Evolutionary conservation across 495 filamentous ascomycete genomes (phyloP).

Genomic region (Neurospora sp.): DNA sequence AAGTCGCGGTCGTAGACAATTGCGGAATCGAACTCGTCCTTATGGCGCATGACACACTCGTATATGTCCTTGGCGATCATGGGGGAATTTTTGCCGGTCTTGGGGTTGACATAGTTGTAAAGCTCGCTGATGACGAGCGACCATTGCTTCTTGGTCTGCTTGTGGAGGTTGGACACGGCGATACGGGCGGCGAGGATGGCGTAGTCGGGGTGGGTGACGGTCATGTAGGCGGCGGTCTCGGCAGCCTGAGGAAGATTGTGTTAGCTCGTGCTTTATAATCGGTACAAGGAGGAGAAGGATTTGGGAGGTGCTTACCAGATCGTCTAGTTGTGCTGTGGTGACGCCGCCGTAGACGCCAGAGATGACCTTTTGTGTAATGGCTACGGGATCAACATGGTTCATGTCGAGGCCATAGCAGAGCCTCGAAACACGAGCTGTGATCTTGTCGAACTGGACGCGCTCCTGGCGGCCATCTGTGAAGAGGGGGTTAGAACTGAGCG

Average conservation of each 20-base stretch:
- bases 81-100: slow-evolving; percentile 70
- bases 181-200: slow-evolving; percentile 98
- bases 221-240: slow-evolving; percentile 99
- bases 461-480: slow-evolving; percentile 91
- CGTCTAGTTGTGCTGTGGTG: slow-evolving; percentile 89
- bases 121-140: slow-evolving; percentile 87
- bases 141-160: slow-evolving; percentile 99
- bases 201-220: slow-evolving; percentile 97
- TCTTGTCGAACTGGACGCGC: slow-evolving; percentile 99
- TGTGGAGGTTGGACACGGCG: slow-evolving; percentile 98
- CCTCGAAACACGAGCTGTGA: slow-evolving; percentile 93
- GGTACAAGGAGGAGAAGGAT: background rate
- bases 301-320: slow-evolving; percentile 58
- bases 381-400: slow-evolving; percentile 94
- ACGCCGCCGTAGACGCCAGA: slow-evolving; percentile 98
- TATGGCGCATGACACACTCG: slow-evolving; percentile 87
- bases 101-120: slow-evolving; percentile 93
- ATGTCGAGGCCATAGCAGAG: slow-evolving; percentile 94
- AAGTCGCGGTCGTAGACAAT: slow-evolving; percentile 99
- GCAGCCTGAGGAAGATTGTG: slow-evolving; percentile 55
- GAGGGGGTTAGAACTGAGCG: slow-evolving; percentile 12
- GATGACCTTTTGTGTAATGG: slow-evolving; percentile 98
- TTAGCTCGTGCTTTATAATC: slow-evolving; percentile 4
- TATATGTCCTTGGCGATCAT: slow-evolving; percentile 90
- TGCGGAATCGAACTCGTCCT: slow-evolving; percentile 92